Evolutionary conservation across 179 eudicot species (phyloP).

Genomic region (Drosera spatulata): DNA sequence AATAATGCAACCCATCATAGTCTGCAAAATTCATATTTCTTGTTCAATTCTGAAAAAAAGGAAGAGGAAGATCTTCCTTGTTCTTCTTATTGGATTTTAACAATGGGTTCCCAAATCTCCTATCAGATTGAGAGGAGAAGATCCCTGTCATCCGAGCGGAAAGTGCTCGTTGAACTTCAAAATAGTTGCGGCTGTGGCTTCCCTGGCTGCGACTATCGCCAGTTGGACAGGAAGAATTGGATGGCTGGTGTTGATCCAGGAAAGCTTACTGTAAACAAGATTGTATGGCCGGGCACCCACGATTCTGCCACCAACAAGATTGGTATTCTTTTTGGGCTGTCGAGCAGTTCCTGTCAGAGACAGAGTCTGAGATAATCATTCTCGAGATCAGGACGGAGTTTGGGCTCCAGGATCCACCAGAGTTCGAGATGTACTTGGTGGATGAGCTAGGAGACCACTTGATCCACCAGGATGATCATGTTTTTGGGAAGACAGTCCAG

Average conservation of each 20-base stretch:
- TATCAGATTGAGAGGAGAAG: conserved; percentile 44
- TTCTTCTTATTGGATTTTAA: conserved; percentile 2
- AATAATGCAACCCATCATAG: neutral
- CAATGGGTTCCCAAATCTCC: conserved; percentile 56
- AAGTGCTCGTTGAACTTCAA: conserved; percentile 35
- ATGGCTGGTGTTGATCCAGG: conserved; percentile 54
- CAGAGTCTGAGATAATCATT: conserved; percentile 66
- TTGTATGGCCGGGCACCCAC: conserved; percentile 92
- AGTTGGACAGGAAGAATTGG: conserved; percentile 70
- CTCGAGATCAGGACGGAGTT: conserved; percentile 85
- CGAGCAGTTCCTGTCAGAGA: conserved; percentile 63
- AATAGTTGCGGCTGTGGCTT: conserved; percentile 40
- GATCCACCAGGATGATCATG: conserved; percentile 62
- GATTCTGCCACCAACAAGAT: conserved; percentile 82
- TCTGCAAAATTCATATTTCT: neutral
- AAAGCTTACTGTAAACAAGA: conserved; percentile 45
- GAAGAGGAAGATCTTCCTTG: conserved; percentile 4
- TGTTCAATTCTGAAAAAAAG: neutral
- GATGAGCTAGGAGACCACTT: conserved; percentile 62
- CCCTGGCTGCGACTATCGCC: conserved; percentile 61
- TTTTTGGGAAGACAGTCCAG: conserved; percentile 52
- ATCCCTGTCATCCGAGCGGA: conserved; percentile 38
- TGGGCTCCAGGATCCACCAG: conserved; percentile 81
- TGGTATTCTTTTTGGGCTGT: conserved; percentile 58
- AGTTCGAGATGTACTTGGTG: conserved; percentile 55